Base-by-base conservation (phyloP, 1,284 basidiomycete genomes). In the Cerioporus squamosus region DNA sequence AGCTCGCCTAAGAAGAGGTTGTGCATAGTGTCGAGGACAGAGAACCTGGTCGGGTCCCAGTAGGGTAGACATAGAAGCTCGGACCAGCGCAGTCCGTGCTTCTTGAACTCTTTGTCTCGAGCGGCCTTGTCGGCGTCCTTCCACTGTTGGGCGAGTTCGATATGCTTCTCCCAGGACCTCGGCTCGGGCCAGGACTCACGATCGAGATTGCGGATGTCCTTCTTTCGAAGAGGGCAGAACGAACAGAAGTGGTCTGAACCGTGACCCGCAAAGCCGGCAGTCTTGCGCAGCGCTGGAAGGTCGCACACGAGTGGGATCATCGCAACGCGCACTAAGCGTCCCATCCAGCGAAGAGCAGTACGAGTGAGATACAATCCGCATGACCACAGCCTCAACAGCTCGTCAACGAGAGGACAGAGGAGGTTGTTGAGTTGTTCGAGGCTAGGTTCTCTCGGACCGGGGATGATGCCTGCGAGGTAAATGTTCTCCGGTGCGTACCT, bases 31-130 rank as follows among this genome's bases (percentile, higher is more conserved):
- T 60, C 53, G 7, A 60, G 31, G 2, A 62, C 57, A 68, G 71
- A 15, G 48, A 44, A 60, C 14, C 40, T 44, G 2, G 70, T 63
- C 1, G 74, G 77, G 60, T 79, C 70, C 74, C 74, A 79, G 53
- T 79, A 80, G 0, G 66, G 65, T 2, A 80, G 69, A 8, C 61
- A 50, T 55, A 74, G 71, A 1, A 81, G 64, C 44, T 71, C 66
- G 2, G 74, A 73, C 74, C 74, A 79, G 0, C 70, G 67, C 3
- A 79, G 60, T 0, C 75, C 72, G 45, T 71, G 23, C 12, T 58
- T 23, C 36, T 69, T 59, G 46, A 71, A 71, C 10, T 73, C 49
- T 8, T 29, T 38, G 5, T 70, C 53, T 18, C 65, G 62, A 20
- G 63, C 62, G 31, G 47, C 48, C 18, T 64, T 69, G 6, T 26